Conservation (phyloP, 2,329 filamentous ascomycete species). For the Dendrostoma leiphaemia region DNA sequence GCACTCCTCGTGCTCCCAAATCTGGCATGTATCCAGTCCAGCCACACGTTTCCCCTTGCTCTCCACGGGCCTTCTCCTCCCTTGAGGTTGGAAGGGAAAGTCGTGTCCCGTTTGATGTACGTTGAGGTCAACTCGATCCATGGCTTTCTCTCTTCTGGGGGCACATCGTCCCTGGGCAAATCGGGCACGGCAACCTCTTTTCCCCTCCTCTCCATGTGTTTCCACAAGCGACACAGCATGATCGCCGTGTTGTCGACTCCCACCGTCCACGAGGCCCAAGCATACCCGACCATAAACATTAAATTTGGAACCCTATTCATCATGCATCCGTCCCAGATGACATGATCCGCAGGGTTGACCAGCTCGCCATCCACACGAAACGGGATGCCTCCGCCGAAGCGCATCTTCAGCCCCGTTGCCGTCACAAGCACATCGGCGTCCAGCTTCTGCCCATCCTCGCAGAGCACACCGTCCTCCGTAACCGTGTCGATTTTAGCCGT, state of each 20-base stretch:
- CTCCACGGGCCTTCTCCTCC: constrained; percentile 4
- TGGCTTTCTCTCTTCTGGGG: neutral
- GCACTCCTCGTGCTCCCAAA: neutral
- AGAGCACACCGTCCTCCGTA: constrained; percentile 40
- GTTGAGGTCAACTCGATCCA: neutral
- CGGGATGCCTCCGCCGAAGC: constrained; percentile 2
- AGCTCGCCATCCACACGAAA: constrained; percentile 7
- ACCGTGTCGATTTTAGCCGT: constrained; percentile 46
- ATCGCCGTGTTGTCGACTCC: constrained; percentile 46
- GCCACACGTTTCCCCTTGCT: constrained; percentile 6
- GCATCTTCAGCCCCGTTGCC: constrained; percentile 50
- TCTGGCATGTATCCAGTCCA: constrained; percentile 10
- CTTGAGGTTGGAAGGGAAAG: neutral
- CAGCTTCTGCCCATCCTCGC: constrained; percentile 42
- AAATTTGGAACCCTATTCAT: constrained; percentile 62
- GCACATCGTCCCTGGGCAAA: neutral
- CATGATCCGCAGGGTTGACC: neutral
- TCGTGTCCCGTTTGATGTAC: constrained; percentile 2
- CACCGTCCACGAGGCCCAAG: constrained; percentile 60
- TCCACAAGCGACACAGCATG: constrained; percentile 3
- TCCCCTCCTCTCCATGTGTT: constrained; percentile 1
- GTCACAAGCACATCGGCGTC: constrained; percentile 63
- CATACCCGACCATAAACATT: constrained; percentile 58
- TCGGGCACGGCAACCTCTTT: constrained; percentile 4
- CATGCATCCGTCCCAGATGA: constrained; percentile 58